Base-by-base conservation (phyloP, 2,329 filamentous ascomycete species). In the Samsoniella hepiali region DNA sequence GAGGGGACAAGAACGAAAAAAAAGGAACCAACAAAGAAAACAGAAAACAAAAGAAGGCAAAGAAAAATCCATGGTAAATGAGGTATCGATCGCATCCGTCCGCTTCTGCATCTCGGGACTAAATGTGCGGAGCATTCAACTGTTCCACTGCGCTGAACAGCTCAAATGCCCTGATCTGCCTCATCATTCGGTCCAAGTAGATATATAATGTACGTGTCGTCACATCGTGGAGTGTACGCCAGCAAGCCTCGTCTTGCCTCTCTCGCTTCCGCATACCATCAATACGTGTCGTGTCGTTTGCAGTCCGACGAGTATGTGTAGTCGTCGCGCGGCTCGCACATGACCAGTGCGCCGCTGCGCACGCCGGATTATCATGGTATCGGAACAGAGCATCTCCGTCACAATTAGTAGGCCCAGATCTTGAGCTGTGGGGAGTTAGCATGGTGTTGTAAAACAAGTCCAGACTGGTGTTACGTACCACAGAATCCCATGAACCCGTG, bases 401-500 rank as follows among this genome's bases (percentile, higher is more conserved):
- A 49, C 17, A 66, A 61, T 78, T 89, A 91, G 81, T 90, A 92
- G 67, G 91, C 91, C 91, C 91, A 94, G 76, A 94, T 88, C 85
- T 93, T 93, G 77, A 94, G 88, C 91, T 93, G 67, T 47, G 53
- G 56, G 60, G 63, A 65, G 73, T 79, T 72, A 78, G 74, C 68
- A 67, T 31, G n/a, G 22, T 11, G 13, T 44, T 27, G 17, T 36
- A 27, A 84, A 13, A 42, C 11, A 27, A 17, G 31, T 8, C 5
- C 29, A 34, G 17, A 17, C 6, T 9, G 10, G 29, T n/a, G 49
- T n/a, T 63, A 85, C 92, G 81, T 86, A 98, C 95, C 84, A 97
- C 85, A 73, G 95, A 97, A 81, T 99, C 95, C 95, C 95, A 99
- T 70, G 95, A 99, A 77, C 95, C 95, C 74, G 95, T 99, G 86